Evolutionary conservation across 2,329 filamentous ascomycete species (phyloP).

Genomic region (Chrysoporthe cubensis): DNA sequence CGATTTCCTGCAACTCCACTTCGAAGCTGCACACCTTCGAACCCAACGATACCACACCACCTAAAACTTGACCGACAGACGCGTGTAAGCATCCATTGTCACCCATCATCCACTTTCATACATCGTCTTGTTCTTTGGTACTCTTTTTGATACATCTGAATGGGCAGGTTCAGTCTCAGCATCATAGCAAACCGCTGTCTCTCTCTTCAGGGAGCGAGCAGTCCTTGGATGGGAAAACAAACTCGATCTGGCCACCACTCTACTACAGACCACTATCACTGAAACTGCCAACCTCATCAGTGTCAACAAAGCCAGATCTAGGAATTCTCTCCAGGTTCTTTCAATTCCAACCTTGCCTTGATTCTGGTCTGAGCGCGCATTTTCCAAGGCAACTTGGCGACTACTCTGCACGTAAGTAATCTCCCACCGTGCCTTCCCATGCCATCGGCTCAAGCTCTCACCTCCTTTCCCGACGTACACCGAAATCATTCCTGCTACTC

Average conservation of each 20-base stretch:
- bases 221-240: neutral
- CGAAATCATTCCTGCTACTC: neutral
- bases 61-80: too few relatives aligned
- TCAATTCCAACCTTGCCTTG: neutral
- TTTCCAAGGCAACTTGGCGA: neutral
- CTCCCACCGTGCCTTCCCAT: constrained; percentile 3
- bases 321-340: neutral
- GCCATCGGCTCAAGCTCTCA: neutral
- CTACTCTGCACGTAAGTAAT: neutral
- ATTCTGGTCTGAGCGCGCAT: neutral
- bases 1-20: too few relatives aligned
- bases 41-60: too few relatives aligned
- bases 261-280: neutral
- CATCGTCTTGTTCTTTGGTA: neutral
- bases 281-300: neutral
- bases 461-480: neutral
- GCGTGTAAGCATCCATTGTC: neutral
- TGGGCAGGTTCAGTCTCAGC: neutral
- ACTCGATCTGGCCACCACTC: too few relatives aligned
- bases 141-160: neutral
- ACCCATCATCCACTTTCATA: neutral
- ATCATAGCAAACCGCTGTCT: neutral
- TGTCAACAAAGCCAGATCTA: neutral
- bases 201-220: neutral
- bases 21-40: too few relatives aligned